Base-by-base conservation (phyloP, 2,329 filamentous ascomycete genomes). In the Microcyclospora pomicola region DNA sequence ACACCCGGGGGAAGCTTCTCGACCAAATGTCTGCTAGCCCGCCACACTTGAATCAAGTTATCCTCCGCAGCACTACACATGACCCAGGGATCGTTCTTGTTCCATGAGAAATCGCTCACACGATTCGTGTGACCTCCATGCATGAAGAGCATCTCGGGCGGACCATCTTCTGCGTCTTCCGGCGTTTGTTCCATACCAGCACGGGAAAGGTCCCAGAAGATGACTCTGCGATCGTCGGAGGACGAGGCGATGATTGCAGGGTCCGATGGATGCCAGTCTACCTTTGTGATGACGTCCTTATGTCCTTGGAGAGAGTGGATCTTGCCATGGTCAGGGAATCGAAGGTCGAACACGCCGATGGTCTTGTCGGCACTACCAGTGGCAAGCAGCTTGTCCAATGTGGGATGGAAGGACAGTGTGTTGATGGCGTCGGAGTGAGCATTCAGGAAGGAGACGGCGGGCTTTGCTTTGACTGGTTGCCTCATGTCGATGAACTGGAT, bases 61-160 rank as follows among this genome's bases (percentile, higher is more conserved):
- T 98, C 91, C 59, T 98, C 92, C 1, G 88, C 91, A 12, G 91
- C 87, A 43, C 83, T 93, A 59, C 86, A 87, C 49, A 98, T 82
- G 39, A 95, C 75, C 92, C 92, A 98, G 4, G 88, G 87, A 53
- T 95, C 86, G 58, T 93, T 94, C 49, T 77, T 76, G 62, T 98
- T 98, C 88, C 88, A 98, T 63, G 82, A 88, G 56, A 98, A 98
- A 62, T 98, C 92, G 28, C 84, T 86, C 44, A 98, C 76, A 49
- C 92, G 82, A 63, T 95, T 95, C 9, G 91, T 98, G 66, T 98
- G 92, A 27, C 91, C 91, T 43, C 91, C 91, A 54, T 98, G 91
- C 87, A 98, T 96, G 64, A 98, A 98, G 1, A 98, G 67, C 82
- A 98, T 69, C 62, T 98, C 91, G 36, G 91, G 88, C 1, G 87